phyloP scores from a whole-genome alignment of 129 eudicot genomes.

The Flaveria linearis region DNA sequence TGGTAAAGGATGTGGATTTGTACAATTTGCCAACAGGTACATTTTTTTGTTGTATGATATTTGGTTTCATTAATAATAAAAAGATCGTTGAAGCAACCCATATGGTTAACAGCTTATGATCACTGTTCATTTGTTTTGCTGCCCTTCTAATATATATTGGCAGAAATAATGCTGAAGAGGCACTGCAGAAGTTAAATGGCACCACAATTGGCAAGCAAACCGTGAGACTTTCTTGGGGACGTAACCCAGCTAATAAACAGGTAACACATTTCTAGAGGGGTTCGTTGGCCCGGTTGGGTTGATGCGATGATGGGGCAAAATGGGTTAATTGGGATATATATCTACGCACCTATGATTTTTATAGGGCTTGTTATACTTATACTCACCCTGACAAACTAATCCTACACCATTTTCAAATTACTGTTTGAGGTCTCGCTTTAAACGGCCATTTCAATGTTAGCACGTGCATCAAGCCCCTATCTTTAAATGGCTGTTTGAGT shows the following conservation, averaged over 20 bases:
- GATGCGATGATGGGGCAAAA: neutral
- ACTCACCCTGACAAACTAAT: too few species aligned
- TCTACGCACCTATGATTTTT: too few species aligned
- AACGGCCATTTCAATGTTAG: too few species aligned
- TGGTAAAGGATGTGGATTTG: conserved; percentile 89
- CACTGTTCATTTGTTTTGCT: conserved; percentile 3
- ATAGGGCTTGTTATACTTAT: too few species aligned
- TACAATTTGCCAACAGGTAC: conserved; percentile 84
- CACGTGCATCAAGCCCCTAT: too few species aligned
- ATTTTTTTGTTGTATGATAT: neutral
- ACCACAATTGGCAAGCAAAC: conserved; percentile 83
- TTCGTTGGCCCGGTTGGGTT: neutral
- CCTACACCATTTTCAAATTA: too few species aligned
- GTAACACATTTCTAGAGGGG: conserved; percentile 20
- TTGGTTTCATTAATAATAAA: neutral
- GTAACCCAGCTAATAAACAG: conserved; percentile 89
- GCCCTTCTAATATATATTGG: conserved; percentile 14
- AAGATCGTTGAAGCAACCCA: neutral
- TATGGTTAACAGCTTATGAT: neutral
- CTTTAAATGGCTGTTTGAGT: too few species aligned
- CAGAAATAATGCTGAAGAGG: conserved; percentile 84
- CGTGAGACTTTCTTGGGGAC: conserved; percentile 93
- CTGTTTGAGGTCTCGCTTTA: too few species aligned
- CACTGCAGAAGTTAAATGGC: conserved; percentile 81
- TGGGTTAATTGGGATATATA: neutral